phyloP scores from a whole-genome alignment of 192 early-diverging fungal species.

The Podila epicladia region DNA sequence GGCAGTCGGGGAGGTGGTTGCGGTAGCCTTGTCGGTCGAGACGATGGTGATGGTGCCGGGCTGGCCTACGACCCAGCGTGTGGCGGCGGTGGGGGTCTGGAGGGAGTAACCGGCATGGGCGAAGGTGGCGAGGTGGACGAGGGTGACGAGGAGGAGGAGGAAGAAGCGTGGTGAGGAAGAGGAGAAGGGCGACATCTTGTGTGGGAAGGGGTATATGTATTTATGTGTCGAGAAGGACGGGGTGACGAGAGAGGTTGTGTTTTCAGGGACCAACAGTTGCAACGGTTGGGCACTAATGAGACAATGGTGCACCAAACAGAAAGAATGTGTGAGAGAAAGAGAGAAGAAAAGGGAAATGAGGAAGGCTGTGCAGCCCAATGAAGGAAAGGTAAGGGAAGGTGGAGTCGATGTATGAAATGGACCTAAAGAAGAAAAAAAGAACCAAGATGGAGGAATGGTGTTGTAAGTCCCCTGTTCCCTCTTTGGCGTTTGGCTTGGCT shows the following conservation, averaged over 20 bases:
- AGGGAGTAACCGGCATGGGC: constrained; percentile 14
- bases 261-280: too few species aligned
- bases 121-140: background rate
- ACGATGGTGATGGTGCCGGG: constrained; percentile 12
- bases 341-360: background rate
- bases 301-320: background rate
- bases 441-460: background rate
- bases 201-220: background rate
- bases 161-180: background rate
- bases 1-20: constrained; percentile 4
- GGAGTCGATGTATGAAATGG: too few species aligned
- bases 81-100: constrained; percentile 18
- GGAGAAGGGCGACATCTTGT: background rate
- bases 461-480: too few species aligned
- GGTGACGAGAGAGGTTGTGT: background rate
- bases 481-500: too few species aligned
- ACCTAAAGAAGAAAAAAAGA: background rate
- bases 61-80: constrained; percentile 32
- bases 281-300: background rate
- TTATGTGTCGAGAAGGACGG: background rate
- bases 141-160: constrained; percentile 5
- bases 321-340: background rate
- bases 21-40: constrained; percentile 16
- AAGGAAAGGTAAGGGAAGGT: background rate
- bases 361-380: background rate